phyloP scores from a whole-genome alignment of 495 filamentous ascomycete genomes.

The Lasiosphaeria hispida region DNA sequence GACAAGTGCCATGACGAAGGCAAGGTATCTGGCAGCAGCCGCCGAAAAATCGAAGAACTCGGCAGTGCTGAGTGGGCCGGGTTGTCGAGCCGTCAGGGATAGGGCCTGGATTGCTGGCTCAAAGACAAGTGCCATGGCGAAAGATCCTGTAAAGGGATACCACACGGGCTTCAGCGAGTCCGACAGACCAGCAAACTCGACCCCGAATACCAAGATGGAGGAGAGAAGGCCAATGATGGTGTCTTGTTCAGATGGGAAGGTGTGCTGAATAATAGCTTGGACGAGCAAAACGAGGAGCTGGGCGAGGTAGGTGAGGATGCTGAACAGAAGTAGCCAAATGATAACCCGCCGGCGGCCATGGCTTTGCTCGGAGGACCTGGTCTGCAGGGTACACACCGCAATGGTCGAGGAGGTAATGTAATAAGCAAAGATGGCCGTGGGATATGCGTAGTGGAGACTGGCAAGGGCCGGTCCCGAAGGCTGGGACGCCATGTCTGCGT shows the following conservation, averaged over 20 bases:
- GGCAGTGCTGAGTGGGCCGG: conserved; percentile 15
- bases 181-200: conserved; percentile 50
- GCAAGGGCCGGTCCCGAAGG: conserved; percentile 22
- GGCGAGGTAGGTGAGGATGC: conserved; percentile 50
- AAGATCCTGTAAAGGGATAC: conserved; percentile 60
- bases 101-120: conserved; percentile 47
- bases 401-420: conserved; percentile 51
- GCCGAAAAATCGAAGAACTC: conserved; percentile 35
- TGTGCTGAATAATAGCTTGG: conserved; percentile 35
- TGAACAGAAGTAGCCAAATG: conserved; percentile 44
- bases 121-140: conserved; percentile 50
- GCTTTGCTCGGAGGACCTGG: conserved; percentile 31
- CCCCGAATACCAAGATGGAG: conserved; percentile 53
- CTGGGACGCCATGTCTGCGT: conserved; percentile 9
- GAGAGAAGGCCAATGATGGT: conserved; percentile 52
- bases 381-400: conserved; percentile 56
- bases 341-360: conserved; percentile 47
- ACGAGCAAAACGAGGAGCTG: conserved; percentile 45
- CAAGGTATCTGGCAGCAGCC: conserved; percentile 32
- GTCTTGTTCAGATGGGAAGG: conserved; percentile 44
- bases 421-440: conserved; percentile 53
- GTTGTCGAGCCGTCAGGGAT: conserved; percentile 25
- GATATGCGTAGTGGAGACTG: conserved; percentile 54
- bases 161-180: conserved; percentile 52
- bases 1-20: conserved; percentile 28